Evolutionary conservation across 768 basidiomycete genomes (phyloP).

Genomic region (Postia placenta): DNA sequence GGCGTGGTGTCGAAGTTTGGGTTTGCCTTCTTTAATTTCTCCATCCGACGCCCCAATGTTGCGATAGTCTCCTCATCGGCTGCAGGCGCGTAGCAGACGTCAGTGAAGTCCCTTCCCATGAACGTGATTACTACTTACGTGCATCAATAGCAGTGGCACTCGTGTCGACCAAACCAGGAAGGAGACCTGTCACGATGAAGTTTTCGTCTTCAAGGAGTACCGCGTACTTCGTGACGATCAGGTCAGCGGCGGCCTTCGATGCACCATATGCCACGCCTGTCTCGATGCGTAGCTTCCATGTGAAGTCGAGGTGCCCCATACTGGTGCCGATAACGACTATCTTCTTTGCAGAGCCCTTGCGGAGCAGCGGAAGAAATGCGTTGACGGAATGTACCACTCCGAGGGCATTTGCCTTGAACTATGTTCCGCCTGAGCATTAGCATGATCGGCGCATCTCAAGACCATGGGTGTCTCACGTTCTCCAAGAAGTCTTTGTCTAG

Average conservation of each 20-base stretch:
- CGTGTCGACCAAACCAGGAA: slow-evolving; percentile 33
- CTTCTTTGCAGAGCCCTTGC: slow-evolving; percentile 25
- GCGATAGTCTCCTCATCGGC: too few species aligned
- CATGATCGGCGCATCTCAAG: background rate
- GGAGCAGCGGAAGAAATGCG: slow-evolving; percentile 33
- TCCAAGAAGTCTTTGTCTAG: background rate
- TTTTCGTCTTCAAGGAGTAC: slow-evolving; percentile 19
- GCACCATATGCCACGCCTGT: slow-evolving; percentile 23
- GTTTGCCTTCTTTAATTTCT: too few species aligned
- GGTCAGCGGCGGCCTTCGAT: slow-evolving; percentile 31
- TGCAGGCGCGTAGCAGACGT: too few species aligned
- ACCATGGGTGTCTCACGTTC: background rate
- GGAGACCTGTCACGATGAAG: slow-evolving; percentile 28
- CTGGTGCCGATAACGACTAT: slow-evolving; percentile 24
- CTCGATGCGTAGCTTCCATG: background rate
- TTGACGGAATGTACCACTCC: slow-evolving; percentile 30
- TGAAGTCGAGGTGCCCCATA: background rate
- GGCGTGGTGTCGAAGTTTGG: too few species aligned
- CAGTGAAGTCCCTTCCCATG: too few species aligned
- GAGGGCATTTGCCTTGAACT: slow-evolving; percentile 30
- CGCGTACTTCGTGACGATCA: slow-evolving; percentile 33
- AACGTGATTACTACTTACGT: too few species aligned
- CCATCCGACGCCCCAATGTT: too few species aligned
- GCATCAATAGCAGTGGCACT: slow-evolving; percentile 2
- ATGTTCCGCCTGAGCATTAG: background rate